Evolutionary conservation across 2,329 filamentous ascomycete genomes (phyloP).

Genomic region (Cyphellophora europaea): DNA sequence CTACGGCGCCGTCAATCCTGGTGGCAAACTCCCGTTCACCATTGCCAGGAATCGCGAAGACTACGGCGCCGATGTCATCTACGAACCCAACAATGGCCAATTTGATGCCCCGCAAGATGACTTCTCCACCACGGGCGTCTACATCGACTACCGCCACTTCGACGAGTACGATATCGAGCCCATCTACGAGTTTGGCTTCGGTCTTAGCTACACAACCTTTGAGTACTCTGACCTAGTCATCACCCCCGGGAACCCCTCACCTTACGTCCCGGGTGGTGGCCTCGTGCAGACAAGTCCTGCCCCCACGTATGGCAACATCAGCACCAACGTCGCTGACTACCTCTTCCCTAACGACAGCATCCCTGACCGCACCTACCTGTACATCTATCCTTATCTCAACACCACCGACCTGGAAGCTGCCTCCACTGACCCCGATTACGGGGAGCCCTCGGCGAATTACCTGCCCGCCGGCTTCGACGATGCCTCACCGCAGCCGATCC

Average conservation of each 20-base stretch:
- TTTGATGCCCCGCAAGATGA: slow-evolving; percentile 46
- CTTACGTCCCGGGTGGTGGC: slow-evolving; percentile 45
- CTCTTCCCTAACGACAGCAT: slow-evolving; percentile 44
- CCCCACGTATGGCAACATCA: slow-evolving; percentile 40
- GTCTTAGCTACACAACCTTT: slow-evolving; percentile 56
- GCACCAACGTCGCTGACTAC: slow-evolving; percentile 42
- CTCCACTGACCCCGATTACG: slow-evolving; percentile 46
- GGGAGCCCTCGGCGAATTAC: slow-evolving; percentile 37
- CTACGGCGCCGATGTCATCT: slow-evolving; percentile 49
- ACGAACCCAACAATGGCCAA: slow-evolving; percentile 47
- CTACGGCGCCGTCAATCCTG: slow-evolving; percentile 57
- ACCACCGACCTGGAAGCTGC: slow-evolving; percentile 44
- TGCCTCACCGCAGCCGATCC: slow-evolving; percentile 44
- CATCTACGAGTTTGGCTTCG: slow-evolving; percentile 54
- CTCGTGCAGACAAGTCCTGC: slow-evolving; percentile 39
- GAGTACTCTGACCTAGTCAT: slow-evolving; percentile 50
- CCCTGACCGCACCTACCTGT: slow-evolving; percentile 37
- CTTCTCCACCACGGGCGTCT: slow-evolving; percentile 49
- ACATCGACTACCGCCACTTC: slow-evolving; percentile 47
- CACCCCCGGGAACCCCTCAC: slow-evolving; percentile 29
- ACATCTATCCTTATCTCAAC: slow-evolving; percentile 59
- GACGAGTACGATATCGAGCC: slow-evolving; percentile 47
- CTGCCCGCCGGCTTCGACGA: slow-evolving; percentile 43
- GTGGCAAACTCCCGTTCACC: slow-evolving; percentile 54
- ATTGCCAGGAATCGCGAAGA: slow-evolving; percentile 43